Base-by-base conservation (phyloP, 2,329 filamentous ascomycete species). In the Fusarium armeniacum region DNA sequence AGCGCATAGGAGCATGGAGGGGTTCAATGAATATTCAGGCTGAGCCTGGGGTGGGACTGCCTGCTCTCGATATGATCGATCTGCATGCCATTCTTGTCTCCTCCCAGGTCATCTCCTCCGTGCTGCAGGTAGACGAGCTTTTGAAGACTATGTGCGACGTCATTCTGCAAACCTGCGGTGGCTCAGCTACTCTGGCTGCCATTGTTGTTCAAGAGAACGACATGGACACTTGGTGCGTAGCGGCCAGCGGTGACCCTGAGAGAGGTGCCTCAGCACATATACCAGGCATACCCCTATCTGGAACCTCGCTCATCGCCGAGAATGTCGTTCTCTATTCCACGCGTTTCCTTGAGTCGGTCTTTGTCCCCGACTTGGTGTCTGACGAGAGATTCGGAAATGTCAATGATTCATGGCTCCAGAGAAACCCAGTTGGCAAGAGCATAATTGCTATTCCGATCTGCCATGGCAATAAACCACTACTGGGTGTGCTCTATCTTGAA, bases 111-210 rank as follows among this genome's bases (percentile, higher is more conserved):
- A 90, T 95, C 44, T 94, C 92, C 6, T 94, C 91, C 18, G 91
- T 94, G 52, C 80, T 95, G 13, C 87, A 91, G 69, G 87, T 94
- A 15, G 91, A 94, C 68, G 87, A 91, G 72, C 84, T 95, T 6
- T 85, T 94, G 65, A 90, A 91, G 74, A 94, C 92, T 43, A 93
- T 95, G 89, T 93, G 91, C 71, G 89, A 93, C 65, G 92, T 94
- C 66, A 93, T 94, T 50, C 79, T 94, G 28, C 90, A 94, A 71
- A 93, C 91, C 1, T 93, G 91, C 53, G 91, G 91, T 40, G 87
- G 88, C 33, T 85, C 88, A 10, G 91, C 91, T 11, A 91, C 90
- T 3, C 83, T 91, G 8, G 91, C 91, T 20, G 91, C 91, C 16
- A 91, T 95, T 55, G 85, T 93, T 24, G 88, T 93, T 11, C 89